Conservation (phyloP, 2,329 filamentous ascomycete species). For the Pyrenophora teres region DNA sequence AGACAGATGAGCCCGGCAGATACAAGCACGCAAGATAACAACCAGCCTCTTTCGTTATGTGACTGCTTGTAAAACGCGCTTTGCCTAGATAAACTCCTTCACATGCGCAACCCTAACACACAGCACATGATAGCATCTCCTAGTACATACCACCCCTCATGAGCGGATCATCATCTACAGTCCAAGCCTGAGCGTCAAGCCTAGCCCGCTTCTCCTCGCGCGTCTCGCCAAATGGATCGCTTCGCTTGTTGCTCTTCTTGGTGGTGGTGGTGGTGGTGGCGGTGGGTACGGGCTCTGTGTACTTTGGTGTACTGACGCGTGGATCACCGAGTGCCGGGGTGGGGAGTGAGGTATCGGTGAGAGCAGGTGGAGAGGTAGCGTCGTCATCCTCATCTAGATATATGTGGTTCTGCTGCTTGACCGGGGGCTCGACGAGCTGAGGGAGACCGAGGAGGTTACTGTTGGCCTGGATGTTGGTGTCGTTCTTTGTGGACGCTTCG, state of each 20-base stretch:
- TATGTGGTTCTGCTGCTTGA: no score
- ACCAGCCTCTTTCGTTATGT: no score
- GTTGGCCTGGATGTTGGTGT: no score
- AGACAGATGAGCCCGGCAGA: no score
- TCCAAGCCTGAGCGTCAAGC: conserved; percentile 13
- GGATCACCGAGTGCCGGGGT: conserved; percentile 30
- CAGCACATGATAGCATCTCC: no score
- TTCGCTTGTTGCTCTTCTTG: conserved; percentile 11
- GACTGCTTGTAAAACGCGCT: no score
- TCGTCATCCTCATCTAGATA: conserved; percentile 20
- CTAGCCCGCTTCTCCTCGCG: conserved; percentile 20
- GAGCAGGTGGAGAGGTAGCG: conserved; percentile 26
- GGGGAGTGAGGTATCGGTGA: conserved; percentile 34
- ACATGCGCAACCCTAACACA: no score
- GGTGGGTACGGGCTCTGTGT: neutral
- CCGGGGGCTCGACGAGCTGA: no score
- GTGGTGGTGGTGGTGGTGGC: neutral
- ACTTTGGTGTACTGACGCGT: conserved; percentile 30
- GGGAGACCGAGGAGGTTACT: no score
- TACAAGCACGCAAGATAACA: no score
- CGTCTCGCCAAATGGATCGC: conserved; percentile 8
- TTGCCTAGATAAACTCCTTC: no score
- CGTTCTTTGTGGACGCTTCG: no score
- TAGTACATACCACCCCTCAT: neutral
- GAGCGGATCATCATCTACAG: conserved; percentile 5